phyloP scores from a whole-genome alignment of 768 basidiomycete genomes.

The Boletus sp. region DNA sequence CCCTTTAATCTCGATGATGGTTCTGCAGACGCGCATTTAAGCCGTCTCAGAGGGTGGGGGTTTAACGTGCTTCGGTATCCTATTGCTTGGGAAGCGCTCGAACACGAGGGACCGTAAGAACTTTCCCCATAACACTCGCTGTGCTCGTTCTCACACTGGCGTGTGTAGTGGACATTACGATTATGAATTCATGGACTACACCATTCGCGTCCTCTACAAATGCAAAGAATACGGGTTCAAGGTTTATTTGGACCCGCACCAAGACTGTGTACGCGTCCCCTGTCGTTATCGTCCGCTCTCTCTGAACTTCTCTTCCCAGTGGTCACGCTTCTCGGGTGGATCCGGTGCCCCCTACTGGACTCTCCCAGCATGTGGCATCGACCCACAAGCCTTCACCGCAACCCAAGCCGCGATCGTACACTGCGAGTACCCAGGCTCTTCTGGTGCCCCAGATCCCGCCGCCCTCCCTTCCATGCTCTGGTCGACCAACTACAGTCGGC shows the following conservation, averaged over 20 bases:
- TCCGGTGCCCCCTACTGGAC: slow-evolving; percentile 97
- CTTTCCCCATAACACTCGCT: neutral
- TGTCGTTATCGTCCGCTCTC: neutral
- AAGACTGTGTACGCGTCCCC: slow-evolving; percentile 73
- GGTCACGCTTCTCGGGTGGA: slow-evolving; percentile 94
- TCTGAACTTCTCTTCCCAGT: slow-evolving; percentile 44
- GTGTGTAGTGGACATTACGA: slow-evolving; percentile 79
- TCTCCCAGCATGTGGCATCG: slow-evolving; percentile 82
- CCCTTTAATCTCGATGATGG: slow-evolving; percentile 86
- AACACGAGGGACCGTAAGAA: slow-evolving; percentile 93
- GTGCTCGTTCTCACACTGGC: neutral
- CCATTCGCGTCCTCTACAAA: slow-evolving; percentile 79
- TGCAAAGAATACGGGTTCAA: slow-evolving; percentile 91
- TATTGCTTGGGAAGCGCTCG: slow-evolving; percentile 94
- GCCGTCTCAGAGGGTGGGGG: slow-evolving; percentile 88
- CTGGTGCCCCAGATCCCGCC: slow-evolving; percentile 63
- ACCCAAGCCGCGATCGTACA: slow-evolving; percentile 88
- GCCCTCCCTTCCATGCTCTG: slow-evolving; percentile 92
- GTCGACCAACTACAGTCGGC: slow-evolving; percentile 92
- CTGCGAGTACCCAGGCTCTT: slow-evolving; percentile 71
- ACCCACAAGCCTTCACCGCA: slow-evolving; percentile 80
- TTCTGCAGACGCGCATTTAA: slow-evolving; percentile 80
- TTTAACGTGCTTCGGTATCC: slow-evolving; percentile 83
- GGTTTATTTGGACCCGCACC: slow-evolving; percentile 94
- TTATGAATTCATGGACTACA: slow-evolving; percentile 89